Base-by-base conservation (phyloP, 306 rosid species). In the Malus asiatica region DNA sequence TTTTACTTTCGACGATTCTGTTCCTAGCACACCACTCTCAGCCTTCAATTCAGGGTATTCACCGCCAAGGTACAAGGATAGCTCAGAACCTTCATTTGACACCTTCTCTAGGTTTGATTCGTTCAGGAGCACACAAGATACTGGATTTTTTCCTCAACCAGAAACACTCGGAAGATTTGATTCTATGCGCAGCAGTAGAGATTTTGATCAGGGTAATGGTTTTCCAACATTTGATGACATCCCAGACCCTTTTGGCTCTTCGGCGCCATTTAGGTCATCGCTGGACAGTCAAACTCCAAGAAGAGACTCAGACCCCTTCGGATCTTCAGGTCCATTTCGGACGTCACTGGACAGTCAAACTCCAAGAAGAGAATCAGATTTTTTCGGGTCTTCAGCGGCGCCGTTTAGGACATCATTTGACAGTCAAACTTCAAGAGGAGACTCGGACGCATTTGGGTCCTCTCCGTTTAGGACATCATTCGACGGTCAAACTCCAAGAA, bases 1-100 rank as follows among this genome's bases (percentile, higher is more conserved):
- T 22, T 93, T 96, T 81, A 77, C 79, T 71, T 96, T 96, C 63
- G 99, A 96, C 7, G 98, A 96, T 76, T 96, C 99, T 44, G 98
- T 93, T 84, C 99, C 98, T 16, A 96, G 91, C 87, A 93, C 99
- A 11, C 99, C 98, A 27, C 92, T 92, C 74, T 64, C 68, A 13
- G 68, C n/a, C 45, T 85, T 82, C 88, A 90, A 82, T 82, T 85
- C 89, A 58, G 84, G 92, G 73, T 85, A 72, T 76, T 90, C 98
- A 30, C 93, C 98, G 0, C 87, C 86, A 44, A 84, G 71, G 74
- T 88, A 84, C 80, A 89, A 81, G 44, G 96, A 94, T 57, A 83
- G 89, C 77, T 83, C 84, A 46, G 98, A 84, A 66, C 83, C 88
- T 52, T 80, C 90, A 73, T 93, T 96, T 72, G 98, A 96, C 85